Percentiles rank a stretch among this genome's conserved stretches.
Conservation (phyloP, 371 early-diverging fungal genomes). For the Mucor indicus region DNA sequence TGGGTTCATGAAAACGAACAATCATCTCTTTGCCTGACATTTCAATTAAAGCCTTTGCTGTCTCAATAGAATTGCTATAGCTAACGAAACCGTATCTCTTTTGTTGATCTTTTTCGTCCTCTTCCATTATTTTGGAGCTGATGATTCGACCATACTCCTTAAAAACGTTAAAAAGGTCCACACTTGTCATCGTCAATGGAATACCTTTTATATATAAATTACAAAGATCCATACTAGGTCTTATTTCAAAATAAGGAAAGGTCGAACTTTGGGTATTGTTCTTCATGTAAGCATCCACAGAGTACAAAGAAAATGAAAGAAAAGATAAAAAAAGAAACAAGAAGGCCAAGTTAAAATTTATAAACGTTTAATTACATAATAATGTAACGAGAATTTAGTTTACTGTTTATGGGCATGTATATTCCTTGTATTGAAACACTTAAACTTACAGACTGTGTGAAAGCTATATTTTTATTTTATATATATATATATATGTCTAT, state of each 20-base stretch:
- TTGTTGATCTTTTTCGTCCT: slow-evolving; percentile 59
- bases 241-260: slow-evolving; percentile 11
- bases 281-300: too few species aligned
- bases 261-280: too few species aligned
- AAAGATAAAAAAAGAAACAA: too few species aligned
- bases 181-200: slow-evolving; percentile 34
- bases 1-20: slow-evolving; percentile 20
- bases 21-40: slow-evolving; percentile 61
- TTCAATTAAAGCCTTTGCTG: slow-evolving; percentile 79
- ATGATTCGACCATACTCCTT: slow-evolving; percentile 88
- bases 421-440: too few species aligned
- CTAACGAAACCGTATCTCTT: slow-evolving; percentile 92
- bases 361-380: too few species aligned
- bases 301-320: too few species aligned
- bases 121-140: slow-evolving; percentile 94
- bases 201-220: slow-evolving; percentile 51
- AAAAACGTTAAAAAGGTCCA: slow-evolving; percentile 41
- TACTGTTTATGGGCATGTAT: too few species aligned
- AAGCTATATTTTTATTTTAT: too few species aligned
- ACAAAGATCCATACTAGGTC: slow-evolving; percentile 8
- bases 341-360: too few species aligned
- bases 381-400: too few species aligned
- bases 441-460: too few species aligned
- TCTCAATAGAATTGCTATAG: slow-evolving; percentile 81
- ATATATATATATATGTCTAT: too few species aligned